phyloP scores from a whole-genome alignment of 495 filamentous ascomycete species.

The Aspergillus sclerotioniger region DNA sequence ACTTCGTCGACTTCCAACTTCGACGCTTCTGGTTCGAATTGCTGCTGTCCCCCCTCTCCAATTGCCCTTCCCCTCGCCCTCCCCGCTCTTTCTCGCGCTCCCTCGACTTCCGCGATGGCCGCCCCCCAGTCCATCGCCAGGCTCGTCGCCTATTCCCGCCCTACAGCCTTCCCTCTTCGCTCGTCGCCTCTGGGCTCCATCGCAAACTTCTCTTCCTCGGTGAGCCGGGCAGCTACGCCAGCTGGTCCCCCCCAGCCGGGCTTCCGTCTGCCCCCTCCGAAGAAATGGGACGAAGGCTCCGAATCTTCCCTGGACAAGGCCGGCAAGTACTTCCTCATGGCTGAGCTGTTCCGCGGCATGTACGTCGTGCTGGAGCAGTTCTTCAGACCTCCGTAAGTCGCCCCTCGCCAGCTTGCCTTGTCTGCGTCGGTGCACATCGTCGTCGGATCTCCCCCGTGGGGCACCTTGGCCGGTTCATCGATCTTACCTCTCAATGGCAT shows the following conservation, averaged over 20 bases:
- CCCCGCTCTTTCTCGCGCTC: slow-evolving; percentile 14
- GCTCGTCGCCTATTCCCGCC: slow-evolving; percentile 51
- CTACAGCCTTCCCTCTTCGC: slow-evolving; percentile 22
- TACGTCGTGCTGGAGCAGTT: slow-evolving; percentile 97
- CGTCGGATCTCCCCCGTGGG: slow-evolving; percentile 5
- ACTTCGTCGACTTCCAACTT: slow-evolving; percentile 20
- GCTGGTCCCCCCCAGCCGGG: slow-evolving; percentile 70
- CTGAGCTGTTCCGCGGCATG: slow-evolving; percentile 96
- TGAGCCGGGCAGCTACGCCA: slow-evolving; percentile 62
- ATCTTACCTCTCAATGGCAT: not conserved
- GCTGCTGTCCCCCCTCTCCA: slow-evolving; percentile 19
- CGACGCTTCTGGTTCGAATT: slow-evolving; percentile 19
- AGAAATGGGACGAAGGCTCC: slow-evolving; percentile 67
- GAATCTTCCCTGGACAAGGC: slow-evolving; percentile 76
- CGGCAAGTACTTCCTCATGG: slow-evolving; percentile 89
- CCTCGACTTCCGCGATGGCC: slow-evolving; percentile 45
- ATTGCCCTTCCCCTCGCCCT: slow-evolving; percentile 23
- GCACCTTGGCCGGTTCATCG: not conserved
- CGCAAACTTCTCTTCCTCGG: slow-evolving; percentile 64
- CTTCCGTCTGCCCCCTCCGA: slow-evolving; percentile 68
- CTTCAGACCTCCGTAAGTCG: slow-evolving; percentile 91
- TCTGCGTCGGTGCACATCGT: not conserved
- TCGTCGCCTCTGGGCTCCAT: slow-evolving; percentile 46
- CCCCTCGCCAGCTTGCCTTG: not conserved
- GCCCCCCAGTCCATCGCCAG: slow-evolving; percentile 50